Evolutionary conservation across 1,284 basidiomycete genomes (phyloP).

Genomic region (Trichosporon ovoides): DNA sequence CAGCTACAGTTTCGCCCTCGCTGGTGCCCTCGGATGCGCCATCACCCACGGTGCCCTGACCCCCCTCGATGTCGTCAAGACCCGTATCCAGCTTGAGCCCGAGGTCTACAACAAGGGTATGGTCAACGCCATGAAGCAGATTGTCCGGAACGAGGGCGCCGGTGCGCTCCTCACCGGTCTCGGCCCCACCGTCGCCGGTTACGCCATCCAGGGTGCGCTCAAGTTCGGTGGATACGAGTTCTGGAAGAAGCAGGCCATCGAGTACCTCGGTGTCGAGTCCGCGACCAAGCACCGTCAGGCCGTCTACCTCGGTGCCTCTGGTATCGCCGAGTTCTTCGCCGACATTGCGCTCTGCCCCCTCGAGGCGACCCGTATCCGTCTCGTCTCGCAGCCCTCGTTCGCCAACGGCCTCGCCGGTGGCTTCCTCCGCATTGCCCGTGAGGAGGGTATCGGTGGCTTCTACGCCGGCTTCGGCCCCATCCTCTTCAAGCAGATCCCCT

Average conservation of each 20-base stretch:
- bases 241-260: constrained; percentile 90
- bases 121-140: constrained; percentile 63
- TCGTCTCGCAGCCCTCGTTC: constrained; percentile 55
- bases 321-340: constrained; percentile 91
- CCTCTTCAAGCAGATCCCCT: constrained; percentile 55
- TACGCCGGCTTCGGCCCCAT: constrained; percentile 59
- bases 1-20: constrained; percentile 56
- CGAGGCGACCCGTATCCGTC: constrained; percentile 57
- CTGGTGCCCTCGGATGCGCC: constrained; percentile 88
- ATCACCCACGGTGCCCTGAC: constrained; percentile 90
- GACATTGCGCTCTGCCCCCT: constrained; percentile 61
- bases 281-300: constrained; percentile 80
- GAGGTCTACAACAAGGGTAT: constrained; percentile 62
- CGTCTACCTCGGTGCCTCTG: constrained; percentile 91
- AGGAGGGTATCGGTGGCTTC: constrained; percentile 53
- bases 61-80: constrained; percentile 91
- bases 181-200: constrained; percentile 85
- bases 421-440: constrained; percentile 54
- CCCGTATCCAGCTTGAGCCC: constrained; percentile 87
- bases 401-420: constrained; percentile 54
- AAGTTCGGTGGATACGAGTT: constrained; percentile 92
- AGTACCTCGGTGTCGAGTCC: constrained; percentile 76
- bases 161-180: constrained; percentile 89
- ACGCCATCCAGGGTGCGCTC: constrained; percentile 93
- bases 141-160: constrained; percentile 75